A percentile compares a stretch with the other conserved stretches of the same genome.
Conservation (phyloP, 768 basidiomycete genomes). For the Termitomyces sp. region DNA sequence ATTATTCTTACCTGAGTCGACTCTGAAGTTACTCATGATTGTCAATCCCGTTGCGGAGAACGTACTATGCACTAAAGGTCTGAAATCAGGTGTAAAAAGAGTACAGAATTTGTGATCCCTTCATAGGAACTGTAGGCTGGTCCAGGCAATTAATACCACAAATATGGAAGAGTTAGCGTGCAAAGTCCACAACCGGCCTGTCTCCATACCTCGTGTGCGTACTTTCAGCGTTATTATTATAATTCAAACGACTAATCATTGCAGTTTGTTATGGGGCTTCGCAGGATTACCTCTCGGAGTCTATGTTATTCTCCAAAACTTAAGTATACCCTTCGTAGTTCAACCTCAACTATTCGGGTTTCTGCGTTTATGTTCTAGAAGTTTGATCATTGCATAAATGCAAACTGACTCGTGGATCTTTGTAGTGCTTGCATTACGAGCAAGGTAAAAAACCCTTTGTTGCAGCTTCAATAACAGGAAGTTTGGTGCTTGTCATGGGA, state of each 20-base stretch:
- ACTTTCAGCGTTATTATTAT: not conserved
- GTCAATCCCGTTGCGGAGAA: conserved; percentile 55
- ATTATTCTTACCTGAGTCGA: too few species aligned
- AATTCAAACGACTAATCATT: not conserved
- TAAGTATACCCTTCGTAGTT: conserved; percentile 69
- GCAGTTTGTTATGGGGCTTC: conserved; percentile 56
- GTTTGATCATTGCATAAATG: conserved; percentile 32
- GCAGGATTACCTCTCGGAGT: conserved; percentile 58
- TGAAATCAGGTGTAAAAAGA: not conserved
- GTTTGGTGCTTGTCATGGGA: conserved; percentile 39
- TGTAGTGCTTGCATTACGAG: conserved; percentile 66
- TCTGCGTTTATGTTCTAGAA: conserved; percentile 57
- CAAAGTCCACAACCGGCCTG: conserved; percentile 63
- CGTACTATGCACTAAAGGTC: conserved; percentile 63
- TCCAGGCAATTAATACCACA: conserved; percentile 64
- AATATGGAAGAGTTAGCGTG: conserved; percentile 64
- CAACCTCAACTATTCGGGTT: conserved; percentile 63
- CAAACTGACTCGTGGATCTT: conserved; percentile 2
- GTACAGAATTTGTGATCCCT: not conserved
- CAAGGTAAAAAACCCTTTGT: conserved; percentile 28
- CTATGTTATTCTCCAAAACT: conserved; percentile 56
- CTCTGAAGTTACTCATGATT: conserved; percentile 24
- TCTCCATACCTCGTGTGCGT: conserved; percentile 62
- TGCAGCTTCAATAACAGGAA: conserved; percentile 29
- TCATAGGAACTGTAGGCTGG: conserved; percentile 59